These are phyloP conservation scores for Aspergillus fijiensis DNA, from an alignment of 2,329 filamentous ascomycete species.

Conservation along the genomic window DNA sequence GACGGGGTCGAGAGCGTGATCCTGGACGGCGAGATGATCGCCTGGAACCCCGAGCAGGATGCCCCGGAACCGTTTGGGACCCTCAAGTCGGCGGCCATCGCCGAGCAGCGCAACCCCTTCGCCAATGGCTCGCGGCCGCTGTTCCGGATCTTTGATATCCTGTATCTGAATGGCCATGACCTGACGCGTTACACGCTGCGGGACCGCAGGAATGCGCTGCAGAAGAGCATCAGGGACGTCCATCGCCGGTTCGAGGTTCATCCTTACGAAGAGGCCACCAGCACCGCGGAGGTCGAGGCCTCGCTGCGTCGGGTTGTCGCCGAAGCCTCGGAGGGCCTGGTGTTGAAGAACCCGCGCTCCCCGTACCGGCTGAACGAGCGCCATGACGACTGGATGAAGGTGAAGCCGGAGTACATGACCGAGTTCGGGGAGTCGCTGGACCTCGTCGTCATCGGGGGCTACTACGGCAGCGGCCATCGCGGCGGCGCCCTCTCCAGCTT, in stretches of 20 bases:
- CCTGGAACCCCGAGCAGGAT: slow-evolving; percentile 86
- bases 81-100: slow-evolving; percentile 83
- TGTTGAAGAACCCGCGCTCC: slow-evolving; percentile 89
- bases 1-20: slow-evolving; percentile 80
- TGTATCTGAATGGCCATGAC: slow-evolving; percentile 79
- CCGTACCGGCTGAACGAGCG: slow-evolving; percentile 83
- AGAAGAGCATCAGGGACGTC: slow-evolving; percentile 67
- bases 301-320: slow-evolving; percentile 79
- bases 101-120: slow-evolving; percentile 72
- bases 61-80: slow-evolving; percentile 87
- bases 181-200: slow-evolving; percentile 80
- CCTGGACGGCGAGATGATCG: slow-evolving; percentile 97
- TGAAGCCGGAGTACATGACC: slow-evolving; percentile 97
- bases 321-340: slow-evolving; percentile 82
- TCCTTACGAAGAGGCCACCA: slow-evolving; percentile 64
- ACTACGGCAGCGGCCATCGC: slow-evolving; percentile 82
- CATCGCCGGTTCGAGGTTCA: slow-evolving; percentile 82
- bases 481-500: slow-evolving; percentile 84
- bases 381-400: slow-evolving; percentile 96
- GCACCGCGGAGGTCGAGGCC: slow-evolving; percentile 72
- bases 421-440: slow-evolving; percentile 94
- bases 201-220: slow-evolving; percentile 74
- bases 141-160: slow-evolving; percentile 84
- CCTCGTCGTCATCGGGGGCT: slow-evolving; percentile 84
- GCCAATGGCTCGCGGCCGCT: slow-evolving; percentile 68